phyloP scores from a whole-genome alignment of 2,329 filamentous ascomycete species.

The Fusarium tupiense region DNA sequence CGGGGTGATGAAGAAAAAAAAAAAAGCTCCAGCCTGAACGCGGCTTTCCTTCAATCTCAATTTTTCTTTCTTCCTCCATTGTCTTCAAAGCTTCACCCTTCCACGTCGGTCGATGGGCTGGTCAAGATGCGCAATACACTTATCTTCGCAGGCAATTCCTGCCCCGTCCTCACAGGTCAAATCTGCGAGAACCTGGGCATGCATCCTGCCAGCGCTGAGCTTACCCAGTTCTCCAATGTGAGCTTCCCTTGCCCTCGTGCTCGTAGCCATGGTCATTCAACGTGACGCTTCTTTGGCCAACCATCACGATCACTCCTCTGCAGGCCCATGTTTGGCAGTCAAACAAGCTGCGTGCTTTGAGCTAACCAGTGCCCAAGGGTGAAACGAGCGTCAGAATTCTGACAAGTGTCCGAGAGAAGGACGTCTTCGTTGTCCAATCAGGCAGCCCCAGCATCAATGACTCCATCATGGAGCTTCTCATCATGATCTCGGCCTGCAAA shows the following conservation, averaged over 20 bases:
- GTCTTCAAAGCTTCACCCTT: slow-evolving; percentile 37
- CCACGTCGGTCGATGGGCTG: slow-evolving; percentile 40
- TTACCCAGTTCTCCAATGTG: slow-evolving; percentile 77
- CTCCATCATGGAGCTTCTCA: slow-evolving; percentile 98
- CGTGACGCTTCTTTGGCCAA: slow-evolving; percentile 12
- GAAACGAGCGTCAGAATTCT: slow-evolving; percentile 76
- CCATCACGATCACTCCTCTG: background rate
- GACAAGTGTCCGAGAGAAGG: slow-evolving; percentile 90
- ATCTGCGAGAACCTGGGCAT: slow-evolving; percentile 76
- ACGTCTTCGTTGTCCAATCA: slow-evolving; percentile 98
- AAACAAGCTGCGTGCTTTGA: slow-evolving; percentile 13
- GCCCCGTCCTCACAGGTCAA: slow-evolving; percentile 70
- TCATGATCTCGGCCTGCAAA: slow-evolving; percentile 99
- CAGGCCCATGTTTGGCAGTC: slow-evolving; percentile 1
- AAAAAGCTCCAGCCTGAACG: slow-evolving; percentile 36
- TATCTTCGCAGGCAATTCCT: slow-evolving; percentile 74
- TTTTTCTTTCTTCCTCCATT: slow-evolving; percentile 33
- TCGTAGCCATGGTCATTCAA: slow-evolving; percentile 17
- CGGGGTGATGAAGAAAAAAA: slow-evolving; percentile 39
- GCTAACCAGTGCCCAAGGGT: slow-evolving; percentile 57
- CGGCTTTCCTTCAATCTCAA: slow-evolving; percentile 34
- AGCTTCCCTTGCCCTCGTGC: slow-evolving; percentile 48
- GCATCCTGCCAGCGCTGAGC: slow-evolving; percentile 70
- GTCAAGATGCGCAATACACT: slow-evolving; percentile 70
- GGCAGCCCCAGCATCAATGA: slow-evolving; percentile 97